phyloP scores from a whole-genome alignment of 1,139 yeast genomes.

The Taphrina sp. region DNA sequence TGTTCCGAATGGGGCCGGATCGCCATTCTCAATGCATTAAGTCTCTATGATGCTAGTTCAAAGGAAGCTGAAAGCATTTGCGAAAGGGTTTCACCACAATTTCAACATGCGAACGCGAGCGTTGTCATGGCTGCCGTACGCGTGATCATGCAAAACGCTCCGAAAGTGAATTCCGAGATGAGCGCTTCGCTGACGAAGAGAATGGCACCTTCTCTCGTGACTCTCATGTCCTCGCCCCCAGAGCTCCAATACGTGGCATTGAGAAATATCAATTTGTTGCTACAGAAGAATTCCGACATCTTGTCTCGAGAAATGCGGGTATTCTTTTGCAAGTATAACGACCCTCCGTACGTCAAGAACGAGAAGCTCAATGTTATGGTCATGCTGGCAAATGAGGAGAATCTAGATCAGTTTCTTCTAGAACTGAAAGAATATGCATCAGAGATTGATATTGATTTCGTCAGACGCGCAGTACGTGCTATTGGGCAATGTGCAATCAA shows the following conservation, averaged over 20 bases:
- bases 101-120: slow-evolving; percentile 96
- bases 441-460: slow-evolving; percentile 92
- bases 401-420: slow-evolving; percentile 66
- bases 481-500: slow-evolving; percentile 89
- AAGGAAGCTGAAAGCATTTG: slow-evolving; percentile 81
- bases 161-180: slow-evolving; percentile 51
- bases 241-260: slow-evolving; percentile 96
- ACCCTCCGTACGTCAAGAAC: slow-evolving; percentile 86
- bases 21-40: slow-evolving; percentile 76
- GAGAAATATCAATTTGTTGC: slow-evolving; percentile 82
- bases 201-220: slow-evolving; percentile 81
- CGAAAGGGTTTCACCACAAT: slow-evolving; percentile 89
- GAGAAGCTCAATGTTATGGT: slow-evolving; percentile 91
- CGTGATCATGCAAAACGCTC: slow-evolving; percentile 71
- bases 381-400: slow-evolving; percentile 70
- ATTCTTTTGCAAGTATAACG: slow-evolving; percentile 89
- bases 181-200: slow-evolving; percentile 59
- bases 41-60: slow-evolving; percentile 60
- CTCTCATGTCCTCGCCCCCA: slow-evolving; percentile 80
- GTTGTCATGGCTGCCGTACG: slow-evolving; percentile 87
- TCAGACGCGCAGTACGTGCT: slow-evolving; percentile 74
- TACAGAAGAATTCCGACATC: slow-evolving; percentile 82
- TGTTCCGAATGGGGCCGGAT: slow-evolving; percentile 99
- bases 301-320: slow-evolving; percentile 80
- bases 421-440: slow-evolving; percentile 88